phyloP scores from a whole-genome alignment of 306 rosid genomes.

The Citrullus amarus region DNA sequence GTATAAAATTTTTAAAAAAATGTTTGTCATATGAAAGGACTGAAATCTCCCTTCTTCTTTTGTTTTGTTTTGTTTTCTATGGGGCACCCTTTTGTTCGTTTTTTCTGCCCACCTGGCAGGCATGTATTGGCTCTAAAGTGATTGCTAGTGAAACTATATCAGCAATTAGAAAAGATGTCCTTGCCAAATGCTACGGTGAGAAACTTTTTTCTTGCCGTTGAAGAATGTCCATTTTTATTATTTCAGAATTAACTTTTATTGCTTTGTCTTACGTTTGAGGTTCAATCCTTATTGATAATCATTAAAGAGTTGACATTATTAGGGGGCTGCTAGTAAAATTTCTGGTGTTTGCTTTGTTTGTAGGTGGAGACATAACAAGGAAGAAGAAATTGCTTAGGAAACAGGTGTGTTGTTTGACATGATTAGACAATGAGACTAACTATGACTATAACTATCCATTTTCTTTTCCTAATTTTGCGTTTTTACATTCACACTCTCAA shows the following conservation, averaged over 20 bases:
- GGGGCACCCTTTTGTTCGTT: too few relatives aligned
- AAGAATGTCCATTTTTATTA: background rate
- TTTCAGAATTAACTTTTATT: background rate
- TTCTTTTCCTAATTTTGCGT: background rate
- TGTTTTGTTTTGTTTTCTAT: too few relatives aligned
- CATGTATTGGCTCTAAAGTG: conserved; percentile 79
- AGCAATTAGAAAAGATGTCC: conserved; percentile 86
- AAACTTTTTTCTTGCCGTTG: background rate
- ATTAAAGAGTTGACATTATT: background rate
- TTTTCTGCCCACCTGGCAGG: conserved; percentile 20
- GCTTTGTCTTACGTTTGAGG: background rate
- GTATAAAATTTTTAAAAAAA: too few relatives aligned
- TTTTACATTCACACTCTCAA: background rate
- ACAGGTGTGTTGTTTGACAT: conserved; percentile 32
- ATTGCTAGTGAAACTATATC: conserved; percentile 87
- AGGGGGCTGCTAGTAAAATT: background rate
- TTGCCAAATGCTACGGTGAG: conserved; percentile 90
- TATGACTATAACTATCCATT: background rate
- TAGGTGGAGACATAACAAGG: conserved; percentile 79
- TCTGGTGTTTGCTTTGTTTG: conserved; percentile 7
- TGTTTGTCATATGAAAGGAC: background rate
- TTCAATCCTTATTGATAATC: background rate
- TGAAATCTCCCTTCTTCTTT: background rate
- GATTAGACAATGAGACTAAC: background rate
- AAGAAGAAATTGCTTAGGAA: conserved; percentile 86